Conservation (phyloP, 1,284 basidiomycete genomes). For the Ustilago loliicola region DNA sequence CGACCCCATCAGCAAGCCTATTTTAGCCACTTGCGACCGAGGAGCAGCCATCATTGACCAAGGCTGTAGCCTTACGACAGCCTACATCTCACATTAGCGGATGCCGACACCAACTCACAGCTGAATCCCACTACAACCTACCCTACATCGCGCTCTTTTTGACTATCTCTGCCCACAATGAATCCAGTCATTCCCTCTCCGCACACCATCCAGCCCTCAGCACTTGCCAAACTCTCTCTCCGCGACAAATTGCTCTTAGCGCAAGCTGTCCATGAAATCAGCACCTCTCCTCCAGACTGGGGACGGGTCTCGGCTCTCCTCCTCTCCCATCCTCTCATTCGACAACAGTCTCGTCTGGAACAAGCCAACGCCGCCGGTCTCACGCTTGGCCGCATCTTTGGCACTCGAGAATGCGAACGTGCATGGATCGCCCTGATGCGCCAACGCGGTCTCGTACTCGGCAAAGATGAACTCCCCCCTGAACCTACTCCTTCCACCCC, state of each 20-base stretch:
- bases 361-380: constrained; percentile 54
- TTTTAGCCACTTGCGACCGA: neutral
- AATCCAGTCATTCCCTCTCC: constrained; percentile 51
- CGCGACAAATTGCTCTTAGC: constrained; percentile 67
- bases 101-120: neutral
- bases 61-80: neutral
- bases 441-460: constrained; percentile 52
- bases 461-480: constrained; percentile 43
- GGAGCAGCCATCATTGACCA: neutral
- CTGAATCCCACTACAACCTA: neutral
- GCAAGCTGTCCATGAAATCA: constrained; percentile 65
- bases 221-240: constrained; percentile 47
- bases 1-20: neutral
- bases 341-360: constrained; percentile 52
- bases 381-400: constrained; percentile 59
- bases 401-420: constrained; percentile 60
- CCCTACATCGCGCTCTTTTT: neutral
- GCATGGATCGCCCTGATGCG: constrained; percentile 63
- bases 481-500: constrained; percentile 17
- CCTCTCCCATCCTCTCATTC: constrained; percentile 61
- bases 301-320: constrained; percentile 54
- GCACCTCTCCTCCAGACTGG: constrained; percentile 63
- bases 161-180: constrained; percentile 8
- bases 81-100: neutral
- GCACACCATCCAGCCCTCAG: constrained; percentile 44